phyloP scores from a whole-genome alignment of 129 eudicot species.

The Arctium minus region DNA sequence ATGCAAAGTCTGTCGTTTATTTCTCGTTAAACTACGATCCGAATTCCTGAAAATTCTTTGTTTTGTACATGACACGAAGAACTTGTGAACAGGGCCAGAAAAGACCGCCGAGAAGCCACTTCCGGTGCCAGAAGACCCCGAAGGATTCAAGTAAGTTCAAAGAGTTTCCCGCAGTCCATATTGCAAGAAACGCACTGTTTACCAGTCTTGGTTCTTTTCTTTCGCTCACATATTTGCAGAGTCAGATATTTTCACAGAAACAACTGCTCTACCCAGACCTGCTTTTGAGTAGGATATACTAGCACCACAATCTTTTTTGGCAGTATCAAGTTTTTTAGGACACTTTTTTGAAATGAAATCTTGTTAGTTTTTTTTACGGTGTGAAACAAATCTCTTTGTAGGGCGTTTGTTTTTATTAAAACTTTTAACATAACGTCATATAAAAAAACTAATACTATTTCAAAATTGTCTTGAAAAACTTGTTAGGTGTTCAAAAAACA shows the following conservation, averaged over 20 bases:
- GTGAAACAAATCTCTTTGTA: too few relatives aligned
- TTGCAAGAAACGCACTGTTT: too few relatives aligned
- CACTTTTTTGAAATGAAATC: too few relatives aligned
- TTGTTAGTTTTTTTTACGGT: too few relatives aligned
- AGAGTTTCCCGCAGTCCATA: background rate
- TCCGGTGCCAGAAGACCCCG: conserved; percentile 25
- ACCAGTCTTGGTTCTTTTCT: too few relatives aligned
- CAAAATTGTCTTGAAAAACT: background rate
- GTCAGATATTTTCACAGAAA: background rate
- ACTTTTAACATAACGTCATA: too few relatives aligned
- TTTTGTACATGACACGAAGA: conserved; percentile 7
- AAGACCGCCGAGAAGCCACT: conserved; percentile 17
- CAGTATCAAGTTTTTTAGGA: too few relatives aligned
- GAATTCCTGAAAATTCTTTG: background rate
- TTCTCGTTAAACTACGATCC: background rate
- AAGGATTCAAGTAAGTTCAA: conserved; percentile 21
- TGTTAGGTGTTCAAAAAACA: background rate
- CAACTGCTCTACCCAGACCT: background rate
- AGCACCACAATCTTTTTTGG: too few relatives aligned
- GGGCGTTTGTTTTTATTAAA: too few relatives aligned
- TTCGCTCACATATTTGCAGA: too few relatives aligned
- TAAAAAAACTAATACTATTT: too few relatives aligned
- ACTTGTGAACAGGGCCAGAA: conserved; percentile 32
- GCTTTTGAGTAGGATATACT: too few relatives aligned
- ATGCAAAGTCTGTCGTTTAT: conserved; percentile 28